Evolutionary conservation across 257 asterid genomes (phyloP).

Genomic region (Solanum commersonii): DNA sequence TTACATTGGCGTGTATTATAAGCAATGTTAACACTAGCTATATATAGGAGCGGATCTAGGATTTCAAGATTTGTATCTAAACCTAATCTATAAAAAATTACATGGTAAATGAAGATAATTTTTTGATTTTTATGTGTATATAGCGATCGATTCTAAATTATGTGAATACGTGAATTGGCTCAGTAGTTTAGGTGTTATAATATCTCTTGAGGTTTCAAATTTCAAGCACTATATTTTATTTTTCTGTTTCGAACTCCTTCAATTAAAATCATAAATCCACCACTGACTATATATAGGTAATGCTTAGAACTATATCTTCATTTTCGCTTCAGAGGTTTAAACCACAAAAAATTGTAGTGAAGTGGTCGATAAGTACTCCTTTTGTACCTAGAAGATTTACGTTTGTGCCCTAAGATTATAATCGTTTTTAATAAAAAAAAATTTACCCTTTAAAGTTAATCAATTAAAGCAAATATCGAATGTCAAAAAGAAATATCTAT

Average conservation of each 20-base stretch:
- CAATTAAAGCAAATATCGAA: not conserved
- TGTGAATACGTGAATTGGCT: not conserved
- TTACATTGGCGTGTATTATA: not conserved
- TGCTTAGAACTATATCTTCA: not conserved
- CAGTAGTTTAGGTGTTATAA: not conserved
- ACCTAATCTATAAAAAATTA: too few species aligned
- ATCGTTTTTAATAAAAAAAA: not conserved
- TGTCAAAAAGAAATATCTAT: not conserved
- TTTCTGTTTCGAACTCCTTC: too few species aligned
- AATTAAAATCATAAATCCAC: too few species aligned
- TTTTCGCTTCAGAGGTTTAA: not conserved
- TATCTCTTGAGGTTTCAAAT: not conserved
- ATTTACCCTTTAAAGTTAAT: not conserved
- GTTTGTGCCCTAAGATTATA: not conserved
- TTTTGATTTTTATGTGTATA: too few species aligned
- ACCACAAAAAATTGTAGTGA: not conserved
- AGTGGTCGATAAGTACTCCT: not conserved
- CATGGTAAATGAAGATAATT: fast-evolving
- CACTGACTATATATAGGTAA: not conserved
- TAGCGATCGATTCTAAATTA: not conserved
- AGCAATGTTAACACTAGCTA: not conserved
- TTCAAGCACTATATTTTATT: too few species aligned
- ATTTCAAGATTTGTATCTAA: too few species aligned
- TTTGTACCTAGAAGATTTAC: not conserved
- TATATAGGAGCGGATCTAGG: not conserved